Conservation (phyloP, 164 flowering plant genomes). For the Sextonia rubra region DNA sequence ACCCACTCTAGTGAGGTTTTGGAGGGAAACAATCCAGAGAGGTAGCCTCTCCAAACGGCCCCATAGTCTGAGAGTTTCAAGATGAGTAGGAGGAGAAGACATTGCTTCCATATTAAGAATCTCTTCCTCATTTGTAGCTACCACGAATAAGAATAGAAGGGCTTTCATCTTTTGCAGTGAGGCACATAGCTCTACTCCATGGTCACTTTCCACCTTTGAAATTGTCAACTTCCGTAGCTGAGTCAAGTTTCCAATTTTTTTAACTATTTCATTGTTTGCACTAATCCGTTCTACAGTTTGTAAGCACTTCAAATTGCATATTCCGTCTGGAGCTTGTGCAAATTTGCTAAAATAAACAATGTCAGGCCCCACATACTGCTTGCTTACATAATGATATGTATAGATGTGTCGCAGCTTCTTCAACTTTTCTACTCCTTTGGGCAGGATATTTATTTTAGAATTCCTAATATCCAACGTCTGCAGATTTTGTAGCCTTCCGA, state of each 20-base stretch:
- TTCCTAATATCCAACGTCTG: not conserved
- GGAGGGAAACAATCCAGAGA: conserved; percentile 23
- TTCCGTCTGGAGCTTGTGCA: not conserved
- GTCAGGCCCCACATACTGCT: too few species aligned
- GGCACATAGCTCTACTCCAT: not conserved
- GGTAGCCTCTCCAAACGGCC: conserved; percentile 27
- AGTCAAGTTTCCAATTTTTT: not conserved
- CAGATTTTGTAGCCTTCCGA: not conserved
- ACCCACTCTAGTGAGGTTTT: conserved; percentile 20
- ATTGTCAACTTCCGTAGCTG: not conserved
- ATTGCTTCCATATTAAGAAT: not conserved
- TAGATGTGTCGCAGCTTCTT: not conserved
- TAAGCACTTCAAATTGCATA: not conserved
- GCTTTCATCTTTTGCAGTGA: not conserved
- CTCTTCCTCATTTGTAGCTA: not conserved
- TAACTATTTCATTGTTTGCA: not conserved
- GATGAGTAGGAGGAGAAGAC: conserved; percentile 7
- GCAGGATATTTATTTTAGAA: not conserved
- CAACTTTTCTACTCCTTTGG: not conserved
- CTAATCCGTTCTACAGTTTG: not conserved
- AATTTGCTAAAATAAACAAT: not conserved
- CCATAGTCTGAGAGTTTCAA: conserved; percentile 24
- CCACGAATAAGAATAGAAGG: not conserved
- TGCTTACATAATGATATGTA: not conserved
- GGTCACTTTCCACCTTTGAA: not conserved